Conservation (phyloP, 2,329 filamentous ascomycete species). For the Emericellopsis atlantica region DNA sequence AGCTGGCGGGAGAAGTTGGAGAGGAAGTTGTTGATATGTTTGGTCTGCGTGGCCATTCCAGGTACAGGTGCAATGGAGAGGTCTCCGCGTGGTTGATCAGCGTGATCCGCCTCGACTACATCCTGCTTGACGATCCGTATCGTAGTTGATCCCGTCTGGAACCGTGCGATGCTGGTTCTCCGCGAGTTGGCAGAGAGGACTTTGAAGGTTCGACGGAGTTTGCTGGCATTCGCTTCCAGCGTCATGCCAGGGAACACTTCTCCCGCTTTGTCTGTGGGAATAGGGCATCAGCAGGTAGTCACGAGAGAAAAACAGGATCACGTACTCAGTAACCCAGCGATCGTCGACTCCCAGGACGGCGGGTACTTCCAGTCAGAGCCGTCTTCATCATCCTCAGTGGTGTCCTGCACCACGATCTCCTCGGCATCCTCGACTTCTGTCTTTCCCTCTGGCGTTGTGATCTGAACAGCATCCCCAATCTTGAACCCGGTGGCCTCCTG, state of each 20-base stretch:
- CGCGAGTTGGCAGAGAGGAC: conserved; percentile 41
- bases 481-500: conserved; percentile 62
- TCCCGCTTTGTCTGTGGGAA: conserved; percentile 43
- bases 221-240: conserved; percentile 40
- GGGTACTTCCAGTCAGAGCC: not conserved
- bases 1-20: conserved; percentile 33
- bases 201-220: conserved; percentile 33
- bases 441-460: conserved; percentile 43
- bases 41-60: conserved; percentile 53
- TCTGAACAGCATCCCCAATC: conserved; percentile 49
- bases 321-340: no score
- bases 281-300: conserved; percentile 1
- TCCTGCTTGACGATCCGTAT: conserved; percentile 23
- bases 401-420: conserved; percentile 47
- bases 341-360: not conserved
- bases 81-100: conserved; percentile 8
- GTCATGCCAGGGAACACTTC: conserved; percentile 57
- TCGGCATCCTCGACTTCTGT: conserved; percentile 39
- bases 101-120: conserved; percentile 6
- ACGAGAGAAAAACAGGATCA: no score
- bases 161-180: conserved; percentile 28
- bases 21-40: conserved; percentile 55
- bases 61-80: conserved; percentile 46
- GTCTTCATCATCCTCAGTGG: conserved; percentile 25
- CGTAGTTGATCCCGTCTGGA: conserved; percentile 21